Evolutionary conservation across 2,329 filamentous ascomycete species (phyloP), one percentile per base, ranked within the genome.

Genomic region (Fusarium guadeloupense): DNA sequence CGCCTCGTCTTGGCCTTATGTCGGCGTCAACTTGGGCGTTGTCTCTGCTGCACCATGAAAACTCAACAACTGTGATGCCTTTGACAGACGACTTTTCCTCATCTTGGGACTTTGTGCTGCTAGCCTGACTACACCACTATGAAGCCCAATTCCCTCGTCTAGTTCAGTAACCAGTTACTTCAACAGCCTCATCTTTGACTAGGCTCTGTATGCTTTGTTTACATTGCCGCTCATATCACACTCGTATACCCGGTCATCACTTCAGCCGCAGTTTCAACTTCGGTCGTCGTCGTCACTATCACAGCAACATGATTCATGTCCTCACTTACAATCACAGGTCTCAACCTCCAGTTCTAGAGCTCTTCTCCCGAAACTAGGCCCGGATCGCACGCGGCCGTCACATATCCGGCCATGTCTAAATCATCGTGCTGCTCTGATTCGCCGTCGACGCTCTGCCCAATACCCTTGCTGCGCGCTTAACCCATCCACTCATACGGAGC

Each of bases 381-480:
- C 54, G 49, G 60, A 49, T 47, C 53, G 54, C 45, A 59, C 23
- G 48, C 46, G 37, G 33, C 50, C 50, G 54, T 67, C 66, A 58
- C 57, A 60, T 57, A 48, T 55, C 54, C 41, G 41, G 25, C 10
- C 34, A 48, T 59, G 34, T 45, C 26, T 33, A n/a, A 41, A 42
- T 23, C 43, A 28, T 47, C 44, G 21, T 38, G 19, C 13, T 14
- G 37, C 14, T 53, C 54, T 66, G 61, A 68, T 69, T 68, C 54
- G 66, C 46, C 39, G 16, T 44, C 52, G n/a, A 26, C 40, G 20
- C 54, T 58, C 35, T 54, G 34, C 43, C 51, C 51, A 46, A 58
- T 54, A 40, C 42, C 58, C 53, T 41, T 51, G 31, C 40, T 68
- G 44, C 62, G 66, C 66, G 66, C 66, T 69, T 69, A 68, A 46